A percentile compares a stretch with the other conserved stretches of the same genome.
phyloP scores from a whole-genome alignment of 768 basidiomycete genomes.

The Phylloporus sp. region DNA sequence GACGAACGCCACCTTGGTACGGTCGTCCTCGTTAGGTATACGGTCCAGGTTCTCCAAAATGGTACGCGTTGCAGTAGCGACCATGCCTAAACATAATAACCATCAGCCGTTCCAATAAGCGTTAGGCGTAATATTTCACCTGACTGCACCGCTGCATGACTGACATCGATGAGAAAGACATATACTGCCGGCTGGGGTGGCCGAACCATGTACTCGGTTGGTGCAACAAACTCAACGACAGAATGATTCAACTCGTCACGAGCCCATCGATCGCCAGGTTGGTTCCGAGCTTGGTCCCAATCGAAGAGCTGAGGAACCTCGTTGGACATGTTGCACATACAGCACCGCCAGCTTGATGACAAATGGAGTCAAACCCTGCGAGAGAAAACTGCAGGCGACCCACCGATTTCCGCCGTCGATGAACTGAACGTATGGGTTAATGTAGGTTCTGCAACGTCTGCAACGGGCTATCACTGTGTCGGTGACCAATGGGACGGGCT shows the following conservation, averaged over 20 bases:
- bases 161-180: slow-evolving; percentile 95
- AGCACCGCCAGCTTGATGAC: slow-evolving; percentile 82
- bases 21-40: slow-evolving; percentile 88
- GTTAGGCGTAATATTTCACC: slow-evolving; percentile 41
- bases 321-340: slow-evolving; percentile 97
- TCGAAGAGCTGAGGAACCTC: slow-evolving; percentile 98
- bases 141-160: slow-evolving; percentile 85
- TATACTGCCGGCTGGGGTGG: slow-evolving; percentile 97
- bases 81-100: slow-evolving; percentile 64
- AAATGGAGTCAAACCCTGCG: slow-evolving; percentile 1
- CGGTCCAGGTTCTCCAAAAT: slow-evolving; percentile 93
- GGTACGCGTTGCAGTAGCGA: slow-evolving; percentile 94
- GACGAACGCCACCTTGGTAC: slow-evolving; percentile 90
- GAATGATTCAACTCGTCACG: slow-evolving; percentile 90
- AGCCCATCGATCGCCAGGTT: slow-evolving; percentile 92
- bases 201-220: slow-evolving; percentile 99
- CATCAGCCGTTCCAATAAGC: neutral
- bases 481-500: slow-evolving; percentile 80
- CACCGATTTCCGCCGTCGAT: slow-evolving; percentile 94
- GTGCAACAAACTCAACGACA: slow-evolving; percentile 95
- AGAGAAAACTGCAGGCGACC: slow-evolving; percentile 16
- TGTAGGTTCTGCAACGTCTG: slow-evolving; percentile 92
- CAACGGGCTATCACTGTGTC: slow-evolving; percentile 96
- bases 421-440: slow-evolving; percentile 96
- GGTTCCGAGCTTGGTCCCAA: slow-evolving; percentile 92